Conservation (phyloP, 495 filamentous ascomycete genomes). For the Hapsidospora chrysogenum region DNA sequence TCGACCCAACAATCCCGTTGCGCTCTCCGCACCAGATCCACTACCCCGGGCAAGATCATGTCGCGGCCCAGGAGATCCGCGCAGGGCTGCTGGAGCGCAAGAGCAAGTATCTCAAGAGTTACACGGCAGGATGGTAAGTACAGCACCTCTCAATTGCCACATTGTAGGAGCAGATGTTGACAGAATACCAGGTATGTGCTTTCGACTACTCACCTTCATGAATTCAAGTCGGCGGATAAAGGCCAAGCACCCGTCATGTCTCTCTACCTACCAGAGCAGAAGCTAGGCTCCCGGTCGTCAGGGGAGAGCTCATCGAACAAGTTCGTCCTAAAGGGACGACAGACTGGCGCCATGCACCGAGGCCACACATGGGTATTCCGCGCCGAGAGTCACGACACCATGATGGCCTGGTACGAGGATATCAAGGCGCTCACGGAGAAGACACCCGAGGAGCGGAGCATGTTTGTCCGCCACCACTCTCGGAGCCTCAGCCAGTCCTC, state of each 20-base stretch:
- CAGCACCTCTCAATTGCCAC: conserved; percentile 1
- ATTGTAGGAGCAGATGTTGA: conserved; percentile 12
- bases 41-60: conserved; percentile 86
- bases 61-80: conserved; percentile 69
- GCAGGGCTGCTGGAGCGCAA: conserved; percentile 89
- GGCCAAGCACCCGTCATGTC: conserved; percentile 74
- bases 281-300: conserved; percentile 80
- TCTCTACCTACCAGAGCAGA: conserved; percentile 83
- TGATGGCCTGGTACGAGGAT: conserved; percentile 94
- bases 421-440: conserved; percentile 76
- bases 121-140: conserved; percentile 84
- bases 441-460: conserved; percentile 75
- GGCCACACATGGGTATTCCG: conserved; percentile 97
- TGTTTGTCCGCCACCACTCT: conserved; percentile 64
- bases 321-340: conserved; percentile 90
- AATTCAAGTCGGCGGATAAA: conserved; percentile 81
- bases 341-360: conserved; percentile 83
- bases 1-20: conserved; percentile 68
- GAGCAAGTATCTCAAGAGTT: conserved; percentile 97
- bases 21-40: conserved; percentile 68
- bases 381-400: conserved; percentile 85
- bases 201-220: conserved; percentile 90
- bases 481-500: conserved; percentile 58
- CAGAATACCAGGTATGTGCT: conserved; percentile 69
- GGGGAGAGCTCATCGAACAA: conserved; percentile 85